Evolutionary conservation across 805 yeast genomes (phyloP), one percentile per base, ranked within the genome.

Genomic region (Teunomyces kruisii): DNA sequence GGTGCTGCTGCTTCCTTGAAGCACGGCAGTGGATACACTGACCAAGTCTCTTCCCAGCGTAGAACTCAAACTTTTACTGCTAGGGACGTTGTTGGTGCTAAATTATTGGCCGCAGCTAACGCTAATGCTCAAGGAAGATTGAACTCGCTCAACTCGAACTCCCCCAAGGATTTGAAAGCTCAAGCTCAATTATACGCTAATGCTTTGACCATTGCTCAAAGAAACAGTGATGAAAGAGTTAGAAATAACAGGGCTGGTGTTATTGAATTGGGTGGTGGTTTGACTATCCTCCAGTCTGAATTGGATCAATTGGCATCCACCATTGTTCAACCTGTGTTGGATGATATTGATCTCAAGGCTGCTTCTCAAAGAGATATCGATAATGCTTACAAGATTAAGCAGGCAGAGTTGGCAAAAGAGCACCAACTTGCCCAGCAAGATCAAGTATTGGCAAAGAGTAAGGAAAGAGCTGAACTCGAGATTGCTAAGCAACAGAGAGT

Each of bases 261-360:
- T 31, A 72, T 89, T 55, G 76, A 88, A 58, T 68, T 92, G 50
- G 99, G 99, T 48, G 96, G 96, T 50, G 98, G 97, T 2, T 74
- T 88, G 46, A 79, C 76, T 57, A 80, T 92, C 77, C 74, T 86
- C 32, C 85, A 78, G 48, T 77, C 73, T 15, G 97, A 91, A 57
- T 79, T 94, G 49, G 85, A 88, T 51, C 76, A 76, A 42, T 79
- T 92, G 70, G 98, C 99, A 15, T 70, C 81, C 48, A 76, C 82
- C 39, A 74, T 87, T 58, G 96, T 94, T 46, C 75, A 79, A 53
- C 99, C 99, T 7, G 90, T 92, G 4, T 71, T 92, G 57, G 75
- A 73, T 32, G 91, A 88, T 63, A 80, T 92, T 57, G 74, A 79
- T 54, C 66, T 73, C 38, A 84, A 86, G 58, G 96, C 95, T 15